Conservation (phyloP, 805 yeast genomes). For the Ogataea wickerhamii region DNA sequence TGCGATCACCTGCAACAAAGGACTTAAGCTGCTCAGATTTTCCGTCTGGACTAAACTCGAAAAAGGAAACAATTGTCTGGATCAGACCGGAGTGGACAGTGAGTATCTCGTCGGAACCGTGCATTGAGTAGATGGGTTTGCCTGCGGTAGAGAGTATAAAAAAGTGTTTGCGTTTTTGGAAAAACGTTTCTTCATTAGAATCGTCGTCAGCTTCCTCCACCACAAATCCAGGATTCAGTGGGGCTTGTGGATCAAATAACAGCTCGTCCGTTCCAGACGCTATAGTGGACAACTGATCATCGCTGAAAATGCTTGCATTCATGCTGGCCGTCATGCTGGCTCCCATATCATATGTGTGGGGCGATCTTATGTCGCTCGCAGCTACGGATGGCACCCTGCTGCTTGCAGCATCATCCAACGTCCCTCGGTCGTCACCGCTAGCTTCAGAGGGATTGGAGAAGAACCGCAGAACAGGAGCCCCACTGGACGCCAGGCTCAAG, state of each 20-base stretch:
- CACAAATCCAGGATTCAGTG: constrained; percentile 20
- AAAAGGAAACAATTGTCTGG: constrained; percentile 73
- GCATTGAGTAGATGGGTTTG: constrained; percentile 78
- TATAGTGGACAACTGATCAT: constrained; percentile 14
- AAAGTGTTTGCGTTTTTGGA: constrained; percentile 56
- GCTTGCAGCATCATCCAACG: constrained; percentile 10
- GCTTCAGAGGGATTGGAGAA: constrained; percentile 3
- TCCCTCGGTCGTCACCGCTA: not conserved
- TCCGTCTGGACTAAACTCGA: constrained; percentile 42
- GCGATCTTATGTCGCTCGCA: constrained; percentile 7
- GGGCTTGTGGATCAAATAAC: constrained; percentile 7
- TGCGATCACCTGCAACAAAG: constrained; percentile 43
- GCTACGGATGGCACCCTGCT: constrained; percentile 1
- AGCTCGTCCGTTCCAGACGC: constrained; percentile 4
- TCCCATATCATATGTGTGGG: constrained; percentile 6
- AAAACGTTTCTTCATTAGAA: constrained; percentile 30
- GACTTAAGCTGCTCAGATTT: constrained; percentile 39
- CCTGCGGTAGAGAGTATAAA: constrained; percentile 82
- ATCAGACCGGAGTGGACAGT: constrained; percentile 75
- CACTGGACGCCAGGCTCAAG: not conserved
- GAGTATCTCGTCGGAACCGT: constrained; percentile 65
- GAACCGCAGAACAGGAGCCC: constrained; percentile 5
- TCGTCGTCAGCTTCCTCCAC: constrained; percentile 28
- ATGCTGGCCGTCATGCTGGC: constrained; percentile 15
- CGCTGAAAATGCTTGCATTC: constrained; percentile 22